Base-by-base conservation (phyloP, 495 filamentous ascomycete genomes). In the Melanomma pulvis-pyrius region DNA sequence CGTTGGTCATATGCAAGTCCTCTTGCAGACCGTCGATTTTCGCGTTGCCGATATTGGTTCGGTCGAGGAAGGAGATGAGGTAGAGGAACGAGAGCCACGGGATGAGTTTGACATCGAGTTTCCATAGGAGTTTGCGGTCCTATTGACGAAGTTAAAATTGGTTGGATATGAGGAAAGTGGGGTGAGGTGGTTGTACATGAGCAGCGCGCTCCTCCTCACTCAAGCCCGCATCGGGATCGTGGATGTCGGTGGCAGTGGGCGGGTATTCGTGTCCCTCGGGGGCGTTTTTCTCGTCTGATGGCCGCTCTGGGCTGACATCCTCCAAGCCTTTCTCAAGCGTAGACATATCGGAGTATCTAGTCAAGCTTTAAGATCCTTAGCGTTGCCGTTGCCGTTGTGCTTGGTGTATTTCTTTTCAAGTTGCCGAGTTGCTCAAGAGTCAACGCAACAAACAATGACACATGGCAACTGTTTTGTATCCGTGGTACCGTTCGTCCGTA, bases 71-170 rank as follows among this genome's bases (percentile, higher is more conserved):
- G 24, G 88, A 88, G 21, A 90, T 82, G 9, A 96, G 83, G 73
- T 96, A 97, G 26, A 97, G 84, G 29, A 97, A 79, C 72, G 88
- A 90, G 22, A 96, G 84, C 90, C 89, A 93, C 30, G 91, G 91
- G 26, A 94, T 88, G 7, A 93, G 81, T 12, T 80, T 81, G 21
- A 86, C 59, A 66, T 93, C 90, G 6, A 93, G 81, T 72, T 87
- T 89, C 81, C 88, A 82, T 0, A 93, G 68, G 2, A 94, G 80
- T 50, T 60, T 71, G 22, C 67, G 61, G 22, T 74, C 73, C 68
- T 73, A 17, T 22, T 29, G 25, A 34, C 29, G 22, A 6, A 17
- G 34, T 65, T 50, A 54, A 54, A 24, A 46, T 30, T 44, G 21
- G 19, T 19, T 2, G 21, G 48, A 29, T 39, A 41, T 17, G 17